Percentiles rank a stretch among this genome's conserved stretches.
Conservation (phyloP, 345 rosid species). For the Noccaea bulbosa region DNA sequence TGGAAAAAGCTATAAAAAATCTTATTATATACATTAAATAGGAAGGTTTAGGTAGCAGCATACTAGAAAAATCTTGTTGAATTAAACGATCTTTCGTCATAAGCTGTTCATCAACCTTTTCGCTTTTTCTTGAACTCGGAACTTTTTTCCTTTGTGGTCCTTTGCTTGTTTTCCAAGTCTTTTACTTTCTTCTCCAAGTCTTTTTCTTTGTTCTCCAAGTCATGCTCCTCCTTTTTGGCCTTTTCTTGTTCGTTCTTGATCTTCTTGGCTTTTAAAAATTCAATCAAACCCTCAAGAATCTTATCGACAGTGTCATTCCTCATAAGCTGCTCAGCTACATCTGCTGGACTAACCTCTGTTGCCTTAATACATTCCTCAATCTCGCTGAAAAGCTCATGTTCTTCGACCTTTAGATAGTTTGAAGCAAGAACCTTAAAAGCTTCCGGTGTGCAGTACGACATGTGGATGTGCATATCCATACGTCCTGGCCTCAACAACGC, state of each 20-base stretch:
- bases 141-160: not conserved
- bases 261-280: slow-evolving; percentile 44
- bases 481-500: slow-evolving; percentile 66
- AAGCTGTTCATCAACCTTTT: slow-evolving; percentile 49
- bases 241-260: slow-evolving; percentile 33
- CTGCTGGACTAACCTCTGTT: slow-evolving; percentile 51
- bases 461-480: slow-evolving; percentile 71
- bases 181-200: not conserved
- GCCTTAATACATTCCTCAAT: slow-evolving; percentile 41
- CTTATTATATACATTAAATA: too few species aligned
- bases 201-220: not conserved
- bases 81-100: slow-evolving; percentile 43
- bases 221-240: slow-evolving; percentile 20
- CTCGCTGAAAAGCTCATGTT: slow-evolving; percentile 37
- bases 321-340: slow-evolving; percentile 54
- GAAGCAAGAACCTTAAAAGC: slow-evolving; percentile 43
- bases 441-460: slow-evolving; percentile 54
- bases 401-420: slow-evolving; percentile 46
- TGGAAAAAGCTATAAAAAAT: too few species aligned
- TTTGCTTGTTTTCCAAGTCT: not conserved
- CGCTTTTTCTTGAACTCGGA: slow-evolving; percentile 13
- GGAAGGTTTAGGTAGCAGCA: not conserved
- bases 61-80: not conserved
- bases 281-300: slow-evolving; percentile 40
- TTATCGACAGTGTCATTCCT: slow-evolving; percentile 45